These are phyloP conservation scores for Labyrinthula sp. DNA, from an alignment of 352 stramenopile genomes.

Conservation along the genomic window DNA sequence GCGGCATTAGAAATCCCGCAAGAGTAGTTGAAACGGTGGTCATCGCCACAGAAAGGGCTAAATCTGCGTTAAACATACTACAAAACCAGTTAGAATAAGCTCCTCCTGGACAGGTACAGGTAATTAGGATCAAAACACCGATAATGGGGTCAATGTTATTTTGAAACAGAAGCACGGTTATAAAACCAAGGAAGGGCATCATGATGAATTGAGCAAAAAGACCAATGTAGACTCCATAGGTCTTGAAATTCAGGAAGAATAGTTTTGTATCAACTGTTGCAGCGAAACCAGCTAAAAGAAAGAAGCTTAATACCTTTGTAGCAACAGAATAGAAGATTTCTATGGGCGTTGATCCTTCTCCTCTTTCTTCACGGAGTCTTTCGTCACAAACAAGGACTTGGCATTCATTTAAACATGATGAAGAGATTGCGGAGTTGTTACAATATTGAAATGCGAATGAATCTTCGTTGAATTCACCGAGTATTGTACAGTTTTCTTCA, in stretches of 20 bases:
- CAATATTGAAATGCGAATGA: no score
- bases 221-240: conserved; percentile 38
- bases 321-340: no score
- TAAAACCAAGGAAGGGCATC: conserved; percentile 44
- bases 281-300: conserved; percentile 45
- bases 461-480: no score
- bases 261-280: conserved; percentile 40
- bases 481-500: no score
- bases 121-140: conserved; percentile 43
- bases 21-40: conserved; percentile 45
- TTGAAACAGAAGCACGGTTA: conserved; percentile 36
- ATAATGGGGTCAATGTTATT: conserved; percentile 34
- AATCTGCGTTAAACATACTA: conserved; percentile 39
- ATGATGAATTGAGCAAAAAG: conserved; percentile 45
- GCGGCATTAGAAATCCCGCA: conserved; percentile 40
- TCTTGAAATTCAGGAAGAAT: conserved; percentile 4
- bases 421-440: no score
- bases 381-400: no score
- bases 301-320: conserved; percentile 40
- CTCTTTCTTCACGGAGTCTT: no score
- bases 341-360: no score
- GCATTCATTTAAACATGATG: no score
- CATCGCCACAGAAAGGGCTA: conserved; percentile 46
- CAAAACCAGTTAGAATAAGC: conserved; percentile 47
- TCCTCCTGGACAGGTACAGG: conserved; percentile 42